Evolutionary conservation across 2,329 filamentous ascomycete genomes (phyloP).

Genomic region (Arthrobotrys pseudoclavata): DNA sequence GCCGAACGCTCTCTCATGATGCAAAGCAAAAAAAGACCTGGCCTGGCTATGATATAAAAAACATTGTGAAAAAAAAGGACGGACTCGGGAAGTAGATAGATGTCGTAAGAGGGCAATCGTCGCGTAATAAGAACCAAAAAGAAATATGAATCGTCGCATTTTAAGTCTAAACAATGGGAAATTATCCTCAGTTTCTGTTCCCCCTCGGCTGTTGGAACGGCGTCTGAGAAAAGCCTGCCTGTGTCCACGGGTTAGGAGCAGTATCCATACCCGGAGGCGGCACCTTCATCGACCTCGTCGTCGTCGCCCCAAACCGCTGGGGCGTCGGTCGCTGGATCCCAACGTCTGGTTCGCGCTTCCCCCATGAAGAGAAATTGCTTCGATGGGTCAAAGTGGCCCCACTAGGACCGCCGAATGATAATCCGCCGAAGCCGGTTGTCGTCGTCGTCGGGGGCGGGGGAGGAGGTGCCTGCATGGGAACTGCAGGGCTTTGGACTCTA

Average conservation of each 20-base stretch:
- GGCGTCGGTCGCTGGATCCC: slow-evolving; percentile 42
- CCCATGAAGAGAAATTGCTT: slow-evolving; percentile 45
- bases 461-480: slow-evolving; percentile 14
- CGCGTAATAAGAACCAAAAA: not conserved
- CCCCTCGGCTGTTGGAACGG: slow-evolving; percentile 21
- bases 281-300: slow-evolving; percentile 54
- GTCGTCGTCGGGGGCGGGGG: not conserved
- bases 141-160: not conserved
- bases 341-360: slow-evolving; percentile 29
- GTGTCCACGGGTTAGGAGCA: slow-evolving; percentile 32
- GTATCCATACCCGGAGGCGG: slow-evolving; percentile 35
- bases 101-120: not conserved
- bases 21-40: slow-evolving; percentile 15
- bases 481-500: slow-evolving; percentile 8
- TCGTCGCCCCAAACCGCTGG: slow-evolving; percentile 50
- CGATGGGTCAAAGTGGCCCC: slow-evolving; percentile 21
- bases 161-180: not conserved
- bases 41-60: slow-evolving; percentile 26
- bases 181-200: slow-evolving; percentile 12
- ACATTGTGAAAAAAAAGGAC: slow-evolving; percentile 7
- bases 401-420: slow-evolving; percentile 39
- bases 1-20: slow-evolving; percentile 17
- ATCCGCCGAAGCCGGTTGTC: slow-evolving; percentile 44
- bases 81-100: not conserved
- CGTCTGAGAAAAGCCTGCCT: slow-evolving; percentile 21